Conservation (phyloP, 2,329 filamentous ascomycete species). For the Colletotrichum simmondsii region DNA sequence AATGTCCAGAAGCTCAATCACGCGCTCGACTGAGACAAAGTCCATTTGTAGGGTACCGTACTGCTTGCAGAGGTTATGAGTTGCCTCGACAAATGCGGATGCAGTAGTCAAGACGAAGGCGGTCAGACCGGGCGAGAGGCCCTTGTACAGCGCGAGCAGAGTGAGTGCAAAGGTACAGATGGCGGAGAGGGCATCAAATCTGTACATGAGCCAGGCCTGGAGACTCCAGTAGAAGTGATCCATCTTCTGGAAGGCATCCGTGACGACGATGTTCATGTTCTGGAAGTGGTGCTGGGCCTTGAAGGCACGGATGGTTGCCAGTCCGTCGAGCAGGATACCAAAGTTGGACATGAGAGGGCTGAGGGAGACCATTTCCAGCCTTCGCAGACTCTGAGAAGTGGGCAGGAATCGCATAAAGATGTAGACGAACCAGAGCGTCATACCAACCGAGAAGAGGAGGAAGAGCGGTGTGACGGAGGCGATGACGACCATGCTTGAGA, state of each 20-base stretch:
- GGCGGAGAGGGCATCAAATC: slow-evolving; percentile 79
- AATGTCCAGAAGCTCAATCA: slow-evolving; percentile 83
- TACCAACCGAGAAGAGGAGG: slow-evolving; percentile 74
- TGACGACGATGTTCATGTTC: slow-evolving; percentile 80
- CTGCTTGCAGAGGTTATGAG: slow-evolving; percentile 78
- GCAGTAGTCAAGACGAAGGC: slow-evolving; percentile 86
- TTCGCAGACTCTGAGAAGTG: slow-evolving; percentile 82
- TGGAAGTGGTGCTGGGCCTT: slow-evolving; percentile 83
- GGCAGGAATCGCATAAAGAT: slow-evolving; percentile 84
- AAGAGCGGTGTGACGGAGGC: slow-evolving; percentile 82
- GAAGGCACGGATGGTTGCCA: slow-evolving; percentile 89
- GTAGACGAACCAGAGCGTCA: slow-evolving; percentile 76
- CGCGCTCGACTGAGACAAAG: slow-evolving; percentile 89
- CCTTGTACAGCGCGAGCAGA: slow-evolving; percentile 77
- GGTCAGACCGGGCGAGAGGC: slow-evolving; percentile 81
- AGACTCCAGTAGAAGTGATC: slow-evolving; percentile 96
- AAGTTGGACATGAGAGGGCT: slow-evolving; percentile 94
- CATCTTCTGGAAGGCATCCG: slow-evolving; percentile 92
- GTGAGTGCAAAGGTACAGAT: slow-evolving; percentile 80
- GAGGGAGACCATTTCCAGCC: slow-evolving; percentile 89
- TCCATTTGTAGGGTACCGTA: slow-evolving; percentile 92
- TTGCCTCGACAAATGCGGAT: slow-evolving; percentile 74
- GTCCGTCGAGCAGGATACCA: slow-evolving; percentile 84
- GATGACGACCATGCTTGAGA: slow-evolving; percentile 80
- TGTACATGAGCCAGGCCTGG: slow-evolving; percentile 85